These are phyloP conservation scores for Perkinsus chesapeaki DNA, from an alignment of 169 alveolate species.

Conservation along the genomic window DNA sequence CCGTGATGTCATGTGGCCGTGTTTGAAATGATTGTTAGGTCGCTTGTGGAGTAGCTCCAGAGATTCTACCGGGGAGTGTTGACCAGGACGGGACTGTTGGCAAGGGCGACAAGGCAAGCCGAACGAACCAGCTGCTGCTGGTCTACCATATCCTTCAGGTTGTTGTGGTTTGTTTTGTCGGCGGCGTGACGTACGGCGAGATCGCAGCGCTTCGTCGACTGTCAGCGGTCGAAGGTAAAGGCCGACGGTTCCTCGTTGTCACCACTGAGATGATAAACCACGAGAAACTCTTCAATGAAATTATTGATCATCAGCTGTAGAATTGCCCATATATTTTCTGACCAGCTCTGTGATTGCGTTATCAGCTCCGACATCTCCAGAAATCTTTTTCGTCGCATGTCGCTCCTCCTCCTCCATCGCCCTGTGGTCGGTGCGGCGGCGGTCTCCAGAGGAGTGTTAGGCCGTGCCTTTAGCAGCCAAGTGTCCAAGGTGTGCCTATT, in stretches of 20 bases:
- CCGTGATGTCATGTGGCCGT: neutral
- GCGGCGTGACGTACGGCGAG: constrained; percentile 69
- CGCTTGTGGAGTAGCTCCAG: constrained; percentile 41
- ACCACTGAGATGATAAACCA: constrained; percentile 33
- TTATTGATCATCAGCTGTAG: neutral
- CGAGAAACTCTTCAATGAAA: constrained; percentile 5
- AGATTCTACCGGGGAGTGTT: constrained; percentile 19
- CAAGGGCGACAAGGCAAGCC: constrained; percentile 29
- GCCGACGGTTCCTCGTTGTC: constrained; percentile 29
- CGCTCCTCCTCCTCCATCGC: neutral
- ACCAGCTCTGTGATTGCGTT: neutral
- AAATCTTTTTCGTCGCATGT: neutral
- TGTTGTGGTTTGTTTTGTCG: constrained; percentile 25
- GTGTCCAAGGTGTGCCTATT: neutral
- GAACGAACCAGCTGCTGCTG: neutral
- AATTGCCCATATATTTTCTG: neutral
- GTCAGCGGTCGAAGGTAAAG: constrained; percentile 33
- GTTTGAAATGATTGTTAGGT: constrained; percentile 2
- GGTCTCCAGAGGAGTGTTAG: neutral
- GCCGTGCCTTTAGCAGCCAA: neutral
- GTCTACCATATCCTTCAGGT: constrained; percentile 30
- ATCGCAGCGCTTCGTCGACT: constrained; percentile 56
- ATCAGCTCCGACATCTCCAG: neutral
- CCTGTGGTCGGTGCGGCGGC: neutral
- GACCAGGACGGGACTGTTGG: neutral